These are phyloP conservation scores for Ogataea minuta DNA, from an alignment of 805 yeast species.

Conservation along the genomic window DNA sequence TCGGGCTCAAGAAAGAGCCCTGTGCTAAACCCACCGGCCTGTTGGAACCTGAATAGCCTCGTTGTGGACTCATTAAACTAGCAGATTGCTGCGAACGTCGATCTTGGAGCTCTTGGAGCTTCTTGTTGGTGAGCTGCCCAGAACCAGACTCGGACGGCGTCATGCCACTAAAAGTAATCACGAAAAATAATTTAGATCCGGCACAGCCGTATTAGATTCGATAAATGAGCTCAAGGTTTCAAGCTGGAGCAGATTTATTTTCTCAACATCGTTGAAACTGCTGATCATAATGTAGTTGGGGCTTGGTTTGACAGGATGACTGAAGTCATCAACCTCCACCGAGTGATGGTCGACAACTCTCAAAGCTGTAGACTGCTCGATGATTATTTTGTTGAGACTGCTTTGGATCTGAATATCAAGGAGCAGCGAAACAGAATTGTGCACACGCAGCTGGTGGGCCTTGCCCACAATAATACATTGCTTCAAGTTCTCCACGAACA, in stretches of 20 bases:
- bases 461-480: constrained; percentile 18
- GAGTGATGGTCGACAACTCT: constrained; percentile 7
- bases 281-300: constrained; percentile 16
- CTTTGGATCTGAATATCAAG: constrained; percentile 17
- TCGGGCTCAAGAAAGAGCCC: constrained; percentile 1
- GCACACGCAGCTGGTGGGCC: constrained; percentile 31
- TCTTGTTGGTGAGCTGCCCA: constrained; percentile 7
- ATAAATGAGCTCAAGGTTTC: not conserved
- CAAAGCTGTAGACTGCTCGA: constrained; percentile 27
- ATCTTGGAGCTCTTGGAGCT: constrained; percentile 11
- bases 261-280: not conserved
- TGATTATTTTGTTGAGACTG: constrained; percentile 22
- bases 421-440: constrained; percentile 10
- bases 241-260: no score
- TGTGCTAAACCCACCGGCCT: constrained; percentile 8
- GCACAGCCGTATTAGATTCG: constrained; percentile 8
- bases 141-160: constrained; percentile 3
- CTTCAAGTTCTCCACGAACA: constrained; percentile 17
- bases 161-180: not conserved
- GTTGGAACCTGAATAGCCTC: constrained; percentile 16
- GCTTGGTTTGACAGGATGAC: constrained; percentile 22
- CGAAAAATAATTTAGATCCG: constrained; percentile 6
- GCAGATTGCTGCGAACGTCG: constrained; percentile 10
- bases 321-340: constrained; percentile 31
- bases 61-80: constrained; percentile 6